Conservation (phyloP, 169 alveolate genomes). For the Eimeria mitis region DNA sequence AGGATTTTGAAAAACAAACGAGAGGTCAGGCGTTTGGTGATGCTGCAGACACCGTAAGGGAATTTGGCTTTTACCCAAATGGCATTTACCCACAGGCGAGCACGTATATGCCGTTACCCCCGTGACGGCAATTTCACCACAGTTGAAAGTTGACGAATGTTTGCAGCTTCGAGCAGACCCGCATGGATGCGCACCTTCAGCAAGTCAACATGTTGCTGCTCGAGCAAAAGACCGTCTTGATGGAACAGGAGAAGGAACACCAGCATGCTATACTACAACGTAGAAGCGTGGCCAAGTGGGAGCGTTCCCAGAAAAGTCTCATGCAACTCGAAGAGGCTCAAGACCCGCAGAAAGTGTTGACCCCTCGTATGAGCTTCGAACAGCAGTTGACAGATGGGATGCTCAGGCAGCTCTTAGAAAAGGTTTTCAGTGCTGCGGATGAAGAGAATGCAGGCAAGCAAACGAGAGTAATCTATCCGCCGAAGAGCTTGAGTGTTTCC, state of each 20-base stretch:
- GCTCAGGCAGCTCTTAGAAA: constrained; percentile 61
- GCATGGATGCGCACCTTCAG: constrained; percentile 60
- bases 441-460: constrained; percentile 71
- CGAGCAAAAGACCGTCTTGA: constrained; percentile 67
- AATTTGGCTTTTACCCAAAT: background rate
- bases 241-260: constrained; percentile 30
- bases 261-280: constrained; percentile 9
- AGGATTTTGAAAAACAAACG: constrained; percentile 73
- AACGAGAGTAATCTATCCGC: background rate
- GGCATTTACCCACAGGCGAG: background rate
- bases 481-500: background rate
- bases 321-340: background rate
- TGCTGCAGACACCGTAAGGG: constrained; percentile 76
- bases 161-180: constrained; percentile 73
- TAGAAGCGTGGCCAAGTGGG: constrained; percentile 46
- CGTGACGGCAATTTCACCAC: background rate
- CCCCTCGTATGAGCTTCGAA: constrained; percentile 79
- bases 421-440: constrained; percentile 77
- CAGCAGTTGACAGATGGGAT: constrained; percentile 21
- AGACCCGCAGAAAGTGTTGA: background rate
- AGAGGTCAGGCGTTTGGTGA: constrained; percentile 15
- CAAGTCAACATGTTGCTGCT: constrained; percentile 30
- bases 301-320: background rate
- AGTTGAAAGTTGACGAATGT: background rate
- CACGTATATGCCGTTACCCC: no score